A percentile compares a stretch with the other conserved stretches of the same genome.
Evolutionary conservation across 1,284 basidiomycete species (phyloP).

Genomic region (Microbotryomycetes sp.): DNA sequence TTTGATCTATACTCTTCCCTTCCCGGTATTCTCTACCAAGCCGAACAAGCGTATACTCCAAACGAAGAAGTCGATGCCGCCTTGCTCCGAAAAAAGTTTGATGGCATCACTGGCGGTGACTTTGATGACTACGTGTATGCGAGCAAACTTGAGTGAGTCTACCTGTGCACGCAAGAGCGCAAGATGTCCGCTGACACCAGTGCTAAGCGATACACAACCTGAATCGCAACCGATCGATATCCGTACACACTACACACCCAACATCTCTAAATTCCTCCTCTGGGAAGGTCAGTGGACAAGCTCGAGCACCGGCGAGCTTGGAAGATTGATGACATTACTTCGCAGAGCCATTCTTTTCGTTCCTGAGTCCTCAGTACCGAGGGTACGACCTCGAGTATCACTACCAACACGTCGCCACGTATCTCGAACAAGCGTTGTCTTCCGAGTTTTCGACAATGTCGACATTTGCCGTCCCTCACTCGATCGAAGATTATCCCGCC

Average conservation of each 20-base stretch:
- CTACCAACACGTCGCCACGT: slow-evolving; percentile 28
- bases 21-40: slow-evolving; percentile 37
- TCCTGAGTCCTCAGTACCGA: slow-evolving; percentile 35
- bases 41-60: slow-evolving; percentile 38
- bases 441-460: slow-evolving; percentile 23
- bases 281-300: slow-evolving; percentile 37
- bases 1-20: slow-evolving; percentile 34
- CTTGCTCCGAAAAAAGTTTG: slow-evolving; percentile 34
- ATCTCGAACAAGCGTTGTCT: slow-evolving; percentile 33
- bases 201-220: slow-evolving; percentile 33
- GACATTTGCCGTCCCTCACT: slow-evolving; percentile 24
- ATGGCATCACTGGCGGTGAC: slow-evolving; percentile 38
- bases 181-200: not conserved
- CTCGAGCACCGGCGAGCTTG: slow-evolving; percentile 20
- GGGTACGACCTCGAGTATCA: slow-evolving; percentile 36
- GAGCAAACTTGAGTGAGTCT: slow-evolving; percentile 37
- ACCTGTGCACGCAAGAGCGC: not conserved
- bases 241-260: slow-evolving; percentile 37
- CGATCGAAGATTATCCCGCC: slow-evolving; percentile 27
- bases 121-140: slow-evolving; percentile 42
- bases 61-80: slow-evolving; percentile 34
- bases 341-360: slow-evolving; percentile 37
- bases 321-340: slow-evolving; percentile 10
- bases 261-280: slow-evolving; percentile 41
- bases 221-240: slow-evolving; percentile 32